These are phyloP conservation scores for Fusarium redolens DNA, from an alignment of 2,329 filamentous ascomycete genomes.

Conservation along the genomic window DNA sequence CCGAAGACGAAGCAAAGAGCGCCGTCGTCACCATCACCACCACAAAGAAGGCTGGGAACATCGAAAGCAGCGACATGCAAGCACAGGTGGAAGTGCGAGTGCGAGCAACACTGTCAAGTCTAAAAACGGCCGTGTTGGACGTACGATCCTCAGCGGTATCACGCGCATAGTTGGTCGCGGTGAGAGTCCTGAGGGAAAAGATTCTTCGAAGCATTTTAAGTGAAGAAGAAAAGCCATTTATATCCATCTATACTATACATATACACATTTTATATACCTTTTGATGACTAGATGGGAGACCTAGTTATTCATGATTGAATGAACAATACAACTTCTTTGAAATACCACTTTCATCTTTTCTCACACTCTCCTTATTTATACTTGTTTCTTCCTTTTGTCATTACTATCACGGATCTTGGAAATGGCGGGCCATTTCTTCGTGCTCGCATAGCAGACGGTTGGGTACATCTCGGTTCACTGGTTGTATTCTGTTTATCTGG, in stretches of 20 bases:
- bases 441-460: neutral
- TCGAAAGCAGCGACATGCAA: conserved; percentile 47
- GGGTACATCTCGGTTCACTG: neutral
- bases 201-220: conserved; percentile 24
- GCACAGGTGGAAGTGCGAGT: conserved; percentile 44
- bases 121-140: conserved; percentile 55
- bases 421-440: neutral
- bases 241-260: conserved; percentile 16
- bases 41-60: conserved; percentile 39
- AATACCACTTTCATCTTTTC: conserved; percentile 1
- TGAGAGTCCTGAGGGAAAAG: conserved; percentile 55
- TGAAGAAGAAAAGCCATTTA: neutral
- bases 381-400: neutral
- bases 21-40: conserved; percentile 46
- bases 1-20: conserved; percentile 50
- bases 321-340: conserved; percentile 33
- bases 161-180: conserved; percentile 57
- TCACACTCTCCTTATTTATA: neutral
- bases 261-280: conserved; percentile 12
- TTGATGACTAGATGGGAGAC: conserved; percentile 27
- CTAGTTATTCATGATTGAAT: conserved; percentile 33
- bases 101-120: conserved; percentile 48
- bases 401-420: neutral
- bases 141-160: conserved; percentile 58
- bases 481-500: neutral